Conservation (phyloP, 1,284 basidiomycete genomes). For the Pseudozyma thailandica region DNA sequence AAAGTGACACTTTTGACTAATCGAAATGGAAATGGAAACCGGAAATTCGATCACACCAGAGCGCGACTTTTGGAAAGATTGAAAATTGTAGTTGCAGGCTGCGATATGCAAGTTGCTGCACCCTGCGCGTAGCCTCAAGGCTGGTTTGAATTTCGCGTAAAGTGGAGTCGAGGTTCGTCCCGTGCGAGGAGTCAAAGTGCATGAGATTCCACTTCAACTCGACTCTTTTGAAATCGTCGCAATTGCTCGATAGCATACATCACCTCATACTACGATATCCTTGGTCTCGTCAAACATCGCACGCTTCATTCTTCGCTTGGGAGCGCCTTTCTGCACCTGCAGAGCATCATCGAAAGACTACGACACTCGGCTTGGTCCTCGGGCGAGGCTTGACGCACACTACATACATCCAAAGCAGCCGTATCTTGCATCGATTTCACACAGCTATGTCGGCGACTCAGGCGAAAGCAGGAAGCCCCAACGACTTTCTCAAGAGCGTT, state of each 20-base stretch:
- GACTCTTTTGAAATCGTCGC: slow-evolving; percentile 10
- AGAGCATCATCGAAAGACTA: background rate
- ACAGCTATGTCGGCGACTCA: slow-evolving; percentile 33
- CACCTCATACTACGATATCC: slow-evolving; percentile 15
- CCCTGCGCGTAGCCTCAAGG: background rate
- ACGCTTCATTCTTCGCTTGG: background rate
- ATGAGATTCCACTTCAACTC: background rate
- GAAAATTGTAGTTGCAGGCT: background rate
- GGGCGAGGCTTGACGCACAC: background rate
- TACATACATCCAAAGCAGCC: background rate
- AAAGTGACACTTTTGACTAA: slow-evolving; percentile 6
- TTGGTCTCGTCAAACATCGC: background rate
- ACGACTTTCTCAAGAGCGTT: slow-evolving; percentile 71
- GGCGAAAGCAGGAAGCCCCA: slow-evolving; percentile 56
- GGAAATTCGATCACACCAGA: slow-evolving; percentile 1
- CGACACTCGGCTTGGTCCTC: background rate
- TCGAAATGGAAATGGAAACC: background rate
- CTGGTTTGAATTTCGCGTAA: slow-evolving; percentile 22
- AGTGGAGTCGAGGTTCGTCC: slow-evolving; percentile 20
- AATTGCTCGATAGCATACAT: slow-evolving; percentile 24
- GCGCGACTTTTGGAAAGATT: background rate
- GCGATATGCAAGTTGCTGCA: slow-evolving; percentile 2
- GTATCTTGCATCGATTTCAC: background rate
- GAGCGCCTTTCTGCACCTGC: background rate
- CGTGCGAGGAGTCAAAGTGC: slow-evolving; percentile 4